These are phyloP conservation scores for Kandelia obovata DNA, from an alignment of 345 rosid species.

Conservation along the genomic window DNA sequence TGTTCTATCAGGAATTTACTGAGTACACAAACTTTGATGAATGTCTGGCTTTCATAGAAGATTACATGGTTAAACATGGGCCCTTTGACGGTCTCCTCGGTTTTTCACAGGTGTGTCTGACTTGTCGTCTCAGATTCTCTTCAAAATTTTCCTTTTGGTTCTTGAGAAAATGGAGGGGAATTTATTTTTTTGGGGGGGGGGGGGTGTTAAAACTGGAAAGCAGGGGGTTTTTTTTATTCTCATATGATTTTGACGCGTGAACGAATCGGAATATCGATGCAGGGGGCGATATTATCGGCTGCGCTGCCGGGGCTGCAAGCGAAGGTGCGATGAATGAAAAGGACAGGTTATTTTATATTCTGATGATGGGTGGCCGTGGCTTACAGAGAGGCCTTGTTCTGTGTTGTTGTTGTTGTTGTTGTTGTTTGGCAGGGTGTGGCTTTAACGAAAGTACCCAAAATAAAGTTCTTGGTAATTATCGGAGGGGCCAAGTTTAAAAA, in stretches of 20 bases:
- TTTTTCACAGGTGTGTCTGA: conserved; percentile 62
- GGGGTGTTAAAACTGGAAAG: not conserved
- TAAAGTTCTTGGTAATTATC: conserved; percentile 59
- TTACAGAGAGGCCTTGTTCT: not conserved
- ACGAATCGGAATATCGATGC: conserved; percentile 7
- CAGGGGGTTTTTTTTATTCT: not conserved
- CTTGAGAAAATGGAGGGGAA: conserved; percentile 6
- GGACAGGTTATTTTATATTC: not conserved
- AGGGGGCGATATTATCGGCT: conserved; percentile 78
- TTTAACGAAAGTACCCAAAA: conserved; percentile 62
- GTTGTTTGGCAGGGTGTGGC: conserved; percentile 56
- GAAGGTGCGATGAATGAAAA: conserved; percentile 35
- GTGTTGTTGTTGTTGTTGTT: not conserved
- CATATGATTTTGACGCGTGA: not conserved
- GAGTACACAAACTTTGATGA: conserved; percentile 69
- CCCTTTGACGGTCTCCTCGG: conserved; percentile 87
- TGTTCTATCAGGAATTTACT: conserved; percentile 56
- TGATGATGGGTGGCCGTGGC: too few species aligned
- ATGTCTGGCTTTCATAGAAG: conserved; percentile 61
- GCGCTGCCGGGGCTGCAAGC: conserved; percentile 74
- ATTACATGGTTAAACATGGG: conserved; percentile 60
- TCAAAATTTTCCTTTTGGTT: conserved; percentile 7
- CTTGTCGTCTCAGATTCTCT: not conserved
- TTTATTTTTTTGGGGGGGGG: not conserved
- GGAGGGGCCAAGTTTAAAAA: conserved; percentile 71